Evolutionary conservation across 2,329 filamentous ascomycete genomes (phyloP), one percentile per base, ranked within the genome.

Genomic region (Monilinia fructigena): DNA sequence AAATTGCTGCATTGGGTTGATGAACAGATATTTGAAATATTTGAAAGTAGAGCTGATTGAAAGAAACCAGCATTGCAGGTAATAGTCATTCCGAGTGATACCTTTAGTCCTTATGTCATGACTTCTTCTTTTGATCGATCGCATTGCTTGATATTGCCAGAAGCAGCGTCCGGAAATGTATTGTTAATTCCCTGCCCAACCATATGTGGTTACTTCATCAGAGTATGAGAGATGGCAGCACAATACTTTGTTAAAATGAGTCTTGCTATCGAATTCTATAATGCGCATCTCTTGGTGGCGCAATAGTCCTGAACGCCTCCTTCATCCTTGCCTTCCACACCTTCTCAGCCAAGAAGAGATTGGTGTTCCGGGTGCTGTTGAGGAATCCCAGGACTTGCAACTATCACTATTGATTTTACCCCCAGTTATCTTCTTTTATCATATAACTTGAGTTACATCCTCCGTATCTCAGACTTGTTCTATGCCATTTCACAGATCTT

Each of bases 391-490:
- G n/a, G 11, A 14, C n/a, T 54, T 40, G 42, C 48, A 53, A 65
- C 47, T 52, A n/a, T 38, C n/a, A 38, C 31, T 45, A 18, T 61
- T n/a, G 40, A 52, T 47, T 45, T 18, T 26, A 53, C 53, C 47
- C 47, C 47, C 45, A 7, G 35, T 38, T 50, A 47, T 65, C 48
- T 47, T 61, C 31, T 14, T 61, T 23, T 50, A 48, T 48, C 45
- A 54, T 66, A 66, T 66, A 61, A 59, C 31, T 26, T 26, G 47
- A 52, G 55, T 66, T 16, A 61, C 63, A 38, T 66, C 28, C 4
- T 54, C 42, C 38, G 18, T 61, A 35, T 66, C 26, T 60, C 55
- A 18, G 54, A 42, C 3, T 58, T 47, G 10, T n/a, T 52, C 18
- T 52, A 28, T 26, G 26, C 48, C 47, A 66, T 45, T 28, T 12